Base-by-base conservation (phyloP, 2,329 filamentous ascomycete species). In the Colletotrichum salicis region DNA sequence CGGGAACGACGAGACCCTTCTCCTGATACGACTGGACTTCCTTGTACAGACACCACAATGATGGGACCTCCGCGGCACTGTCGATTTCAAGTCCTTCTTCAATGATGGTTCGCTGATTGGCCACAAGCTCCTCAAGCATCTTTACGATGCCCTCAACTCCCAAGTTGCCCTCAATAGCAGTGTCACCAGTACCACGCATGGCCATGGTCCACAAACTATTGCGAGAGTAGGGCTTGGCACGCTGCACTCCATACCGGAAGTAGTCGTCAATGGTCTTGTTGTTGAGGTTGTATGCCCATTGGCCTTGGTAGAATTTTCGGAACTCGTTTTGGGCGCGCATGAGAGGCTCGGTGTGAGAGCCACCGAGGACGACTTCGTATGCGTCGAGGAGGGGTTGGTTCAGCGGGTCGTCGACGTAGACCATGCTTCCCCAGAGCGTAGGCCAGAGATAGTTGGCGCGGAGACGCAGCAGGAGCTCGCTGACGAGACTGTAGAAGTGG, bases 401-500 rank as follows among this genome's bases (percentile, higher is more conserved):
- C 35, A 86, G 84, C 3, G 88, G 84, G 77, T 94, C 92, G 72
- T 94, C 93, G 1, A 93, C 87, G 77, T 91, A 89, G 76, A 94
- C 93, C 86, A 93, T 93, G 74, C 86, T 88, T 6, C 86, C 88
- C 93, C 92, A 94, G 78, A 89, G 85, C 1, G 91, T 88, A 0
- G 92, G 93, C 92, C 93, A 94, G 61, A 94, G 83, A 76, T 94
- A 94, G 79, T 94, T 94, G 19, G 92, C 92, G 48, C 89, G 87
- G 33, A 93, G 84, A 7, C 93, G 87, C 6, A 94, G 87, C 1
- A 94, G 82, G 1, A 94, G 84, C 81, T 94, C 93, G 73, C 93
- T 94, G 24, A 94, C 88, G 24, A 88, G 87, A 4, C 86, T 82
- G 80, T 94, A 93, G 79, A 94, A 93, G 4, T 88, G 86, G n/a